Percentiles rank a stretch among this genome's conserved stretches.
phyloP scores from a whole-genome alignment of 2,329 filamentous ascomycete genomes.

The Moelleriella libera region DNA sequence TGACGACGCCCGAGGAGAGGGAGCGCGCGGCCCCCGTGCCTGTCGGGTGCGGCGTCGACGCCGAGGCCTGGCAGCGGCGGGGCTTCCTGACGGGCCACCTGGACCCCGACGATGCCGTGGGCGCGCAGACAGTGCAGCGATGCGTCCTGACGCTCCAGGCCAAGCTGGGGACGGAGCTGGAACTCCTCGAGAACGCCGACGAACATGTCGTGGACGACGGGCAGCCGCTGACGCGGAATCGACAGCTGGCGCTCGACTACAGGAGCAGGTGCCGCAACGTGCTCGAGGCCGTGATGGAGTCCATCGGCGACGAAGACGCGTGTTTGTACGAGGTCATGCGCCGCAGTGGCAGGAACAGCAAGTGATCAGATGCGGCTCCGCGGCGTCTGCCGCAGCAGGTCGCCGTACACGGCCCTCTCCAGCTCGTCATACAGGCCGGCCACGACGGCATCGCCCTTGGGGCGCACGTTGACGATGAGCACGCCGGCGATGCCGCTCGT shows the following conservation, averaged over 20 bases:
- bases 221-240: slow-evolving; percentile 26
- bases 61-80: slow-evolving; percentile 5
- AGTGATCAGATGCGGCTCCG: background rate
- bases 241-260: slow-evolving; percentile 34
- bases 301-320: slow-evolving; percentile 12
- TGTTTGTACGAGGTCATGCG: too few species aligned
- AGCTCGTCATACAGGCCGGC: slow-evolving; percentile 22
- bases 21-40: slow-evolving; percentile 12
- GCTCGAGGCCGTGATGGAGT: slow-evolving; percentile 28
- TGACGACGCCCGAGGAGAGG: slow-evolving; percentile 18
- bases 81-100: slow-evolving; percentile 18
- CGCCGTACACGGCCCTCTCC: slow-evolving; percentile 22
- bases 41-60: background rate
- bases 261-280: slow-evolving; percentile 32
- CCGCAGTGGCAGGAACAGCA: too few species aligned
- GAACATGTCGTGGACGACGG: slow-evolving; percentile 25
- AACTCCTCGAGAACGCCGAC: slow-evolving; percentile 31
- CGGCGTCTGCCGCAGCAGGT: background rate
- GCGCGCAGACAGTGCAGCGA: slow-evolving; percentile 7
- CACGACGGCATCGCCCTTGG: slow-evolving; percentile 21
- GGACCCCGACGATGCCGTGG: slow-evolving; percentile 10
- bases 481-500: slow-evolving; percentile 24
- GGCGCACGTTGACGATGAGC: slow-evolving; percentile 23
- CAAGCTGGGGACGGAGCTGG: slow-evolving; percentile 27
- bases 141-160: slow-evolving; percentile 20